These are phyloP conservation scores for Ustilago cynodontis DNA, from an alignment of 1,284 basidiomycete genomes.

Conservation along the genomic window DNA sequence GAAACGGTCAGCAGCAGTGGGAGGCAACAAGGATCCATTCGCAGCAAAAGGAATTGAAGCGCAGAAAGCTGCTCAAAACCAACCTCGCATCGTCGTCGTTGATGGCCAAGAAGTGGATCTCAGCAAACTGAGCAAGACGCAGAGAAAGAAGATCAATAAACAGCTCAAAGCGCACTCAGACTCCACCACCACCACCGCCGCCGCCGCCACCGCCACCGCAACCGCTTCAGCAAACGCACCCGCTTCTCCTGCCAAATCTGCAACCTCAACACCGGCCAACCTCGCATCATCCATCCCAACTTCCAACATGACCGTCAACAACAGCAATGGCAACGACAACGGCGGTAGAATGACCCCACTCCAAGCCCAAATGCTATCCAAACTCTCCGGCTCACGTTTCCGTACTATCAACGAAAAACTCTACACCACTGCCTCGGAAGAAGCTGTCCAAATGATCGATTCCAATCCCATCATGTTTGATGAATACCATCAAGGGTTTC, in stretches of 20 bases:
- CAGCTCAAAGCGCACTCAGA: constrained; percentile 33
- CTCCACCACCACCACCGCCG: not conserved
- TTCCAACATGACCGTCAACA: not conserved
- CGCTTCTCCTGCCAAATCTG: not conserved
- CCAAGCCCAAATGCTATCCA: constrained; percentile 60
- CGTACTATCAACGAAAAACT: constrained; percentile 69
- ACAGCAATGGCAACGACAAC: not conserved
- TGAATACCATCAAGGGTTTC: constrained; percentile 69
- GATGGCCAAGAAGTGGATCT: constrained; percentile 37
- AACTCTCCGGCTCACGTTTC: constrained; percentile 68
- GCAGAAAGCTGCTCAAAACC: constrained; percentile 39
- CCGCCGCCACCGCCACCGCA: not conserved
- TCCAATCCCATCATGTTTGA: constrained; percentile 57
- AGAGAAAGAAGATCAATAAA: constrained; percentile 63
- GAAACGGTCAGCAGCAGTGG: constrained; percentile 9
- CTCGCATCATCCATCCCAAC: too few species aligned
- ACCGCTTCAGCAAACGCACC: too few species aligned
- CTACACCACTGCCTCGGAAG: constrained; percentile 60
- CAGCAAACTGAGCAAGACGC: constrained; percentile 56
- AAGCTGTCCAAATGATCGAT: constrained; percentile 61
- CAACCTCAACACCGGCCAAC: not conserved
- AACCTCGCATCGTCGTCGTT: constrained; percentile 28
- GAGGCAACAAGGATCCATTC: constrained; percentile 41
- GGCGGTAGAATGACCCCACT: constrained; percentile 42
- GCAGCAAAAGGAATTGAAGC: constrained; percentile 36